phyloP scores from a whole-genome alignment of 2,329 filamentous ascomycete genomes.

The Chalara sp. region DNA sequence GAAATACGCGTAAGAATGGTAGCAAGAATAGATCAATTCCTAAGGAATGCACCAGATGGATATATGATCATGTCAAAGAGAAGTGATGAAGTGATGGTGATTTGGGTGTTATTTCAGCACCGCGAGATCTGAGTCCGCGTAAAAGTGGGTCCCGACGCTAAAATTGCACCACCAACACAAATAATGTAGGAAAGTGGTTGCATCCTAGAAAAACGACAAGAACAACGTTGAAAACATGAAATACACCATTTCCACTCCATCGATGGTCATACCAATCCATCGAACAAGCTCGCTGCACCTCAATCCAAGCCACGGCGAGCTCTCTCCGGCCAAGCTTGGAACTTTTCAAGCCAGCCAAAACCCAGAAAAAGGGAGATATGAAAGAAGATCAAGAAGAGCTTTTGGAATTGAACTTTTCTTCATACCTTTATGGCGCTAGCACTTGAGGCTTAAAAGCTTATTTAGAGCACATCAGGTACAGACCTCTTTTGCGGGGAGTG shows the following conservation, averaged over 20 bases:
- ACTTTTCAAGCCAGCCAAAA: neutral
- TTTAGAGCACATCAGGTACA: no score
- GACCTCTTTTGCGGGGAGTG: no score
- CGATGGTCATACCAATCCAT: neutral
- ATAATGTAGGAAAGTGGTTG: neutral
- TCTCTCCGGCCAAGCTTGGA: neutral
- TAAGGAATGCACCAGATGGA: neutral
- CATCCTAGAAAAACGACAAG: neutral
- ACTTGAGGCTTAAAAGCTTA: slow-evolving; percentile 20
- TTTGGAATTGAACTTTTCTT: neutral
- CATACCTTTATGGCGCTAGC: slow-evolving; percentile 5
- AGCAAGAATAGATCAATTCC: neutral
- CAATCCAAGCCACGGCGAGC: neutral
- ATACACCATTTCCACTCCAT: neutral
- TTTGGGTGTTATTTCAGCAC: neutral
- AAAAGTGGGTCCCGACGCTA: neutral
- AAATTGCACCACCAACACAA: neutral
- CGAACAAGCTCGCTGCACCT: neutral
- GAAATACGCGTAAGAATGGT: no score
- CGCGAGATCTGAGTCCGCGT: neutral
- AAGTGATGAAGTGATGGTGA: neutral
- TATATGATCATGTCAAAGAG: neutral
- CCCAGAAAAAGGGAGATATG: neutral
- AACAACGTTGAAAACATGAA: neutral
- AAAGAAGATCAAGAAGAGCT: neutral